phyloP scores from a whole-genome alignment of 1,284 basidiomycete species.

The Salmacisia buchloeana region DNA sequence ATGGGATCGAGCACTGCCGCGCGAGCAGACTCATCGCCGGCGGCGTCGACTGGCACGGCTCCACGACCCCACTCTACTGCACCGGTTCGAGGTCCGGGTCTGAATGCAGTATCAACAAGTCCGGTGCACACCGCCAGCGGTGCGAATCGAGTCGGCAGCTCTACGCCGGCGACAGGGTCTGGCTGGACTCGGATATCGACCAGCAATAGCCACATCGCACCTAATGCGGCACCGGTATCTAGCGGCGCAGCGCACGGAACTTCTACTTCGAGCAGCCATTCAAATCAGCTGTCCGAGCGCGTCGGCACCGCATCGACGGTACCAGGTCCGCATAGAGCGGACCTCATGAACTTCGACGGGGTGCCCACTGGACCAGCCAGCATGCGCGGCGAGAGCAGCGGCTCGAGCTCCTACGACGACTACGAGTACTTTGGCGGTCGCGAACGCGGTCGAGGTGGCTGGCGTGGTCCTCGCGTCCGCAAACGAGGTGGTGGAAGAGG shows the following conservation, averaged over 20 bases:
- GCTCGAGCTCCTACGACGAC: constrained; percentile 1
- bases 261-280: neutral
- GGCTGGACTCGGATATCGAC: too few species aligned
- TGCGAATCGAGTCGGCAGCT: too few species aligned
- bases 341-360: constrained; percentile 24
- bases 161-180: too few species aligned
- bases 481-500: neutral
- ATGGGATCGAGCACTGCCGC: too few species aligned
- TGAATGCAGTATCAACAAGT: too few species aligned
- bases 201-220: too few species aligned
- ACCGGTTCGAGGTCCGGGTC: too few species aligned
- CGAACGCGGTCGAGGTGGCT: neutral
- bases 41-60: neutral
- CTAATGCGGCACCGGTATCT: too few species aligned
- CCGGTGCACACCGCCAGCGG: too few species aligned
- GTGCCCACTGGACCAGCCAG: constrained; percentile 34
- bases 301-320: neutral
- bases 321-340: neutral
- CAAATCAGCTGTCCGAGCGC: neutral
- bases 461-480: neutral
- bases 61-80: neutral
- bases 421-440: neutral
- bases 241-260: too few species aligned
- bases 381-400: constrained; percentile 20
- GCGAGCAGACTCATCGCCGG: too few species aligned